Conservation (phyloP, 2,329 filamentous ascomycete genomes). For the Mycogone perniciosa region DNA sequence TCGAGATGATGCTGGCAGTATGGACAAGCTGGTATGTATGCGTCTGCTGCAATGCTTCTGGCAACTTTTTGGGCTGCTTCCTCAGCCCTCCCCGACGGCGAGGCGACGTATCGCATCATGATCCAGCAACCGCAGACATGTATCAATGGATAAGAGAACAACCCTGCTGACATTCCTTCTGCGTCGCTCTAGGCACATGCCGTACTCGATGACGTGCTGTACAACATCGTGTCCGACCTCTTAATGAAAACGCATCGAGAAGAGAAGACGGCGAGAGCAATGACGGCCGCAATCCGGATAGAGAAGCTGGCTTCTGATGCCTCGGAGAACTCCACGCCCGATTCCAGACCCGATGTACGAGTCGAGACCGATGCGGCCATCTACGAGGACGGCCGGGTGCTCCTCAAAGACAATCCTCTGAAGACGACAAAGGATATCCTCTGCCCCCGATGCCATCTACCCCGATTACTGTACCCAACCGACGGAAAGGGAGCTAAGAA, state of each 20-base stretch:
- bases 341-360: slow-evolving; percentile 49
- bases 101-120: slow-evolving; percentile 4
- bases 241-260: slow-evolving; percentile 69
- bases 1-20: slow-evolving; percentile 42
- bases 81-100: not conserved
- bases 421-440: slow-evolving; percentile 64
- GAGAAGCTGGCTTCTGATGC: slow-evolving; percentile 55
- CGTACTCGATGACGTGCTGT: slow-evolving; percentile 67
- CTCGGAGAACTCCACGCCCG: slow-evolving; percentile 46
- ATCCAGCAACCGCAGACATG: not conserved
- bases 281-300: slow-evolving; percentile 57
- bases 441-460: slow-evolving; percentile 69
- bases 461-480: slow-evolving; percentile 65
- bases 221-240: slow-evolving; percentile 71
- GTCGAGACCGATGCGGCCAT: slow-evolving; percentile 62
- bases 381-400: slow-evolving; percentile 63
- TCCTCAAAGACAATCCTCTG: slow-evolving; percentile 66
- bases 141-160: slow-evolving; percentile 1
- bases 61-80: not conserved
- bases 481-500: slow-evolving; percentile 61
- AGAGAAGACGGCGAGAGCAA: slow-evolving; percentile 68
- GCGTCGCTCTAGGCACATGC: slow-evolving; percentile 44
- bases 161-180: slow-evolving; percentile 5
- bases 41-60: slow-evolving; percentile 2
- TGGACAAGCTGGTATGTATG: slow-evolving; percentile 54